Evolutionary conservation across 768 basidiomycete species (phyloP).

Genomic region (Cystofilobasidium bisporidii): DNA sequence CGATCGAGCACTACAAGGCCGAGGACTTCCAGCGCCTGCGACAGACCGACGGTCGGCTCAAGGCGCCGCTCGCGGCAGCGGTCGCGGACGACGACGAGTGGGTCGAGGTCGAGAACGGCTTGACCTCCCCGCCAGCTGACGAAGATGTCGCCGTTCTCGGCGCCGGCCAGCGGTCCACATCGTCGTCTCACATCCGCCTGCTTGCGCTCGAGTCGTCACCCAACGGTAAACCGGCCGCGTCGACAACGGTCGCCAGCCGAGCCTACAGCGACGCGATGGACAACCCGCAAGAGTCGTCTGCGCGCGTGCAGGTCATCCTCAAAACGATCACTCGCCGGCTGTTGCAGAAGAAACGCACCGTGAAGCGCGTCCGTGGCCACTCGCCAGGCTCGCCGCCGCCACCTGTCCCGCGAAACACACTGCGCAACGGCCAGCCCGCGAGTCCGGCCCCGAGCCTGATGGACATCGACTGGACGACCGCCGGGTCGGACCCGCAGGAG

Average conservation of each 20-base stretch:
- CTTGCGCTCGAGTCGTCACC: constrained; percentile 15
- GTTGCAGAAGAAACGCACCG: constrained; percentile 34
- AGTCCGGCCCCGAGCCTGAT: neutral
- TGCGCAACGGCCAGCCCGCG: neutral
- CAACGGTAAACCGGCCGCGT: neutral
- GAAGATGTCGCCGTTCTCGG: neutral
- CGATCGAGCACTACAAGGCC: constrained; percentile 23
- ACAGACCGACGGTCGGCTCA: neutral
- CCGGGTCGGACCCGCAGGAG: neutral
- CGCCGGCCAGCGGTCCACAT: neutral
- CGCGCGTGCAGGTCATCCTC: constrained; percentile 36
- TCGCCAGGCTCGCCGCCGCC: neutral
- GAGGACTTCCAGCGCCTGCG: constrained; percentile 2
- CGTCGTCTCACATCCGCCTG: constrained; percentile 18
- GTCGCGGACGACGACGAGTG: constrained; percentile 34
- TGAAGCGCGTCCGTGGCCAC: constrained; percentile 30
- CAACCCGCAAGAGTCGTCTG: constrained; percentile 32
- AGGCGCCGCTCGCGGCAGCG: neutral
- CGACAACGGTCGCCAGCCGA: constrained; percentile 8
- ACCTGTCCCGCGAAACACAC: neutral
- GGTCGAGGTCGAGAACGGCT: constrained; percentile 34
- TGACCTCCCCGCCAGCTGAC: neutral
- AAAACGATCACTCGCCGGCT: constrained; percentile 39
- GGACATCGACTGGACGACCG: neutral
- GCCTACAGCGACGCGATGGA: constrained; percentile 34